Evolutionary conservation across 2,329 filamentous ascomycete species (phyloP).

Genomic region (Stagonosporopsis chrysanthemi): DNA sequence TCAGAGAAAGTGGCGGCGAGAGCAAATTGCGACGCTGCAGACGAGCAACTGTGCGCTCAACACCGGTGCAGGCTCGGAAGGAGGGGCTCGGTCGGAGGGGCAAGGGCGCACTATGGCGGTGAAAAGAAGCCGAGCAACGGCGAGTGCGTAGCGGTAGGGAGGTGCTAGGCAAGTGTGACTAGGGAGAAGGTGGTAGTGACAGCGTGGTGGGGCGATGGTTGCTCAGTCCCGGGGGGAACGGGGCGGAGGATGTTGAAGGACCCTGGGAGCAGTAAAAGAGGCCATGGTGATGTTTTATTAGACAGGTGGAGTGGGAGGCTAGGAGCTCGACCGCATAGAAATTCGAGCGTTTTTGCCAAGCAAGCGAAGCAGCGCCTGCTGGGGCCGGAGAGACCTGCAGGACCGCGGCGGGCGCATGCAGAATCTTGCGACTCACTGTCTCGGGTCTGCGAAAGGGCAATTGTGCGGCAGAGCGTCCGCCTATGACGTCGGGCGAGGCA

Average conservation of each 20-base stretch:
- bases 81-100: constrained; percentile 25
- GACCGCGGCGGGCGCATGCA: constrained; percentile 11
- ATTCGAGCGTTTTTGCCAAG: constrained; percentile 20
- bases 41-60: constrained; percentile 25
- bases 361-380: constrained; percentile 17
- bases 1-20: constrained; percentile 17
- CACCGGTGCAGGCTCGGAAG: constrained; percentile 13
- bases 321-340: constrained; percentile 22
- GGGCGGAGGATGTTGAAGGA: constrained; percentile 56
- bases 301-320: constrained; percentile 32
- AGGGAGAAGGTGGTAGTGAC: constrained; percentile 15
- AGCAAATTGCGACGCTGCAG: constrained; percentile 13
- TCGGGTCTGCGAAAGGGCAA: constrained; percentile 7
- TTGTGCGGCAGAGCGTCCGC: constrained; percentile 7
- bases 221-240: constrained; percentile 60
- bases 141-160: constrained; percentile 22
- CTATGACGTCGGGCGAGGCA: constrained; percentile 21
- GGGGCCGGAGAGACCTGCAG: constrained; percentile 16
- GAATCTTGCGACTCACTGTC: constrained; percentile 13
- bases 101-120: constrained; percentile 32
- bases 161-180: constrained; percentile 15
- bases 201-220: constrained; percentile 31
- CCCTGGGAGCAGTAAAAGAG: constrained; percentile 52
- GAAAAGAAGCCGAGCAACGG: constrained; percentile 37
- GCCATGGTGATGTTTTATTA: constrained; percentile 50